Evolutionary conservation across 768 basidiomycete species (phyloP).

Genomic region (Rhizopogon vulgaris): DNA sequence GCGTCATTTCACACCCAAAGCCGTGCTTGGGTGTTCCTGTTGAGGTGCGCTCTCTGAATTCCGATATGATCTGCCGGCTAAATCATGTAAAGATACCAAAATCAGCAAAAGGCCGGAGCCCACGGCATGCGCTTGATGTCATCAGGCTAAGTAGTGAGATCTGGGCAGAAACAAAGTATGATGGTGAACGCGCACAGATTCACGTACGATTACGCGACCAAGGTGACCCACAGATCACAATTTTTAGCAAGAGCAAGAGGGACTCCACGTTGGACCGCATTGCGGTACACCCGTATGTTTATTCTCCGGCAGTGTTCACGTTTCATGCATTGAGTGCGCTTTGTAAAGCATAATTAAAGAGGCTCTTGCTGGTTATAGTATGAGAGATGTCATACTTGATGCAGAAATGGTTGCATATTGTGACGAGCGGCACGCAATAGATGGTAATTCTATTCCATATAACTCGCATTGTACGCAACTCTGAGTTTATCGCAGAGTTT

Average conservation of each 20-base stretch:
- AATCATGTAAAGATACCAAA: conserved; percentile 60
- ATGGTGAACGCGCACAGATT: conserved; percentile 92
- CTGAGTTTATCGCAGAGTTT: conserved; percentile 46
- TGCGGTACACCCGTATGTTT: conserved; percentile 48
- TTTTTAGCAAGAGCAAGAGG: conserved; percentile 85
- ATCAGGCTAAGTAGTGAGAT: conserved; percentile 28
- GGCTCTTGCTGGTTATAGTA: conserved; percentile 42
- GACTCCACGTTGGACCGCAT: conserved; percentile 75
- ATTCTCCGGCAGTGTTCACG: neutral
- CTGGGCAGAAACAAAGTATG: conserved; percentile 92
- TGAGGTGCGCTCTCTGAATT: conserved; percentile 36
- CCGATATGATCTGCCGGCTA: too few relatives aligned
- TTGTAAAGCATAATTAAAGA: conserved; percentile 48
- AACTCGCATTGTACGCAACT: neutral
- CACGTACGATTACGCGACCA: conserved; percentile 54
- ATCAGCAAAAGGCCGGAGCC: conserved; percentile 66
- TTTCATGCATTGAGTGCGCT: neutral
- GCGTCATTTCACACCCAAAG: conserved; percentile 14
- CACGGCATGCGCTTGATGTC: conserved; percentile 46
- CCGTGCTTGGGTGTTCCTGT: conserved; percentile 58
- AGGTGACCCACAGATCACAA: conserved; percentile 46
- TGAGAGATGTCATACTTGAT: conserved; percentile 53
- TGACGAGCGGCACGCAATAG: conserved; percentile 48
- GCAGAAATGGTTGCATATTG: conserved; percentile 90
- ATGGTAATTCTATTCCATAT: conserved; percentile 44